Evolutionary conservation across 345 rosid genomes (phyloP).

Genomic region (Salix exigua): DNA sequence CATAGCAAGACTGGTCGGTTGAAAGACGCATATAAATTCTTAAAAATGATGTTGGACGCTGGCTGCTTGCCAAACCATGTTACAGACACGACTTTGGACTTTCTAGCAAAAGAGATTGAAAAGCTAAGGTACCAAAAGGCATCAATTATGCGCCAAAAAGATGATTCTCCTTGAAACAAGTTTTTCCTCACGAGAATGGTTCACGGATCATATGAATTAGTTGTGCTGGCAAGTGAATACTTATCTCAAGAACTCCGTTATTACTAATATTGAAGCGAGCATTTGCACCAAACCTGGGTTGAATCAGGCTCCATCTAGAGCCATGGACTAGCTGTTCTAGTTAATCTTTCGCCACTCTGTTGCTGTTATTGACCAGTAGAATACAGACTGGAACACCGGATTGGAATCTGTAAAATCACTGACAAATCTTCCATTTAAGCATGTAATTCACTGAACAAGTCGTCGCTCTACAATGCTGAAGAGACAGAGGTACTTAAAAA

Average conservation of each 20-base stretch:
- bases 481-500: too few species aligned
- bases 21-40: constrained; percentile 71
- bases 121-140: constrained; percentile 61
- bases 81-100: constrained; percentile 77
- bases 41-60: constrained; percentile 70
- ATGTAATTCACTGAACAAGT: too few species aligned
- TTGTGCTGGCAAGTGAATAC: background rate
- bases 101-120: constrained; percentile 76
- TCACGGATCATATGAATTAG: background rate
- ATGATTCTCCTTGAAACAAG: constrained; percentile 12
- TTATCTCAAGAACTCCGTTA: background rate
- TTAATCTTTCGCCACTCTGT: background rate
- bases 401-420: background rate
- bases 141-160: constrained; percentile 42
- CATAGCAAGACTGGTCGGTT: constrained; percentile 71
- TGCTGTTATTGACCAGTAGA: background rate
- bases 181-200: background rate
- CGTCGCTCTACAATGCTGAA: too few species aligned
- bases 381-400: background rate
- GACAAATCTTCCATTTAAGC: too few species aligned
- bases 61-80: constrained; percentile 76
- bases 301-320: background rate
- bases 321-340: background rate
- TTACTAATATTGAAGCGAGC: background rate
- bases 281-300: background rate